Conservation (phyloP, 495 filamentous ascomycete species). For the Podospora pseudocomata region DNA sequence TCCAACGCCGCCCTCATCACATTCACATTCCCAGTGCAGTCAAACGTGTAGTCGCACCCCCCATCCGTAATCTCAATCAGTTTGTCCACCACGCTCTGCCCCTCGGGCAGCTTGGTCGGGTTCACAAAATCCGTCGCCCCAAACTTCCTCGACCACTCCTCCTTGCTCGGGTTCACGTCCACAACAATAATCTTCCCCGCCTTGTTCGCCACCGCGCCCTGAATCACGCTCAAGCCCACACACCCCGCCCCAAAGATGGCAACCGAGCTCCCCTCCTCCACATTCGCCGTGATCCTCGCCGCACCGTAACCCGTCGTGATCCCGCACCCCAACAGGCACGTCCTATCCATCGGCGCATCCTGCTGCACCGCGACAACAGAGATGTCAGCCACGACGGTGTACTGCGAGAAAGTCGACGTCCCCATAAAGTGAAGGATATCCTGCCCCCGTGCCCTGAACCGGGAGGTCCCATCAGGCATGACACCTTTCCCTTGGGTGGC, state of each 20-base stretch:
- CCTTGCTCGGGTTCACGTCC: slow-evolving; percentile 89
- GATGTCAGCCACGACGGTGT: slow-evolving; percentile 98
- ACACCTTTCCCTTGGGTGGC: slow-evolving; percentile 93
- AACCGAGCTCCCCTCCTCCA: slow-evolving; percentile 85
- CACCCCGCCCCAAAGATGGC: slow-evolving; percentile 95
- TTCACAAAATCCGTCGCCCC: slow-evolving; percentile 97
- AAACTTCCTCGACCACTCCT: slow-evolving; percentile 89
- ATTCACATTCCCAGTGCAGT: slow-evolving; percentile 94
- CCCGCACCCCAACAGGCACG: slow-evolving; percentile 92
- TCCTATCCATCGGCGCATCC: slow-evolving; percentile 91
- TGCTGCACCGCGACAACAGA: slow-evolving; percentile 90
- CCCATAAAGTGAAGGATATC: slow-evolving; percentile 98
- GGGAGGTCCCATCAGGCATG: slow-evolving; percentile 95
- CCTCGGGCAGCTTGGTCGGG: slow-evolving; percentile 68
- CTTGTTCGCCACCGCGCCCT: slow-evolving; percentile 85
- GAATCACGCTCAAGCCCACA: slow-evolving; percentile 90
- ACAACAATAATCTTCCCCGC: slow-evolving; percentile 92
- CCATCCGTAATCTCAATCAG: slow-evolving; percentile 99
- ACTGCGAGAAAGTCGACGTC: slow-evolving; percentile 96
- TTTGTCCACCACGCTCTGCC: slow-evolving; percentile 80
- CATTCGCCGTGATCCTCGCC: slow-evolving; percentile 83
- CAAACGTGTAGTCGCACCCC: slow-evolving; percentile 97
- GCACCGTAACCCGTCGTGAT: slow-evolving; percentile 99
- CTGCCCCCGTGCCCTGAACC: slow-evolving; percentile 91
- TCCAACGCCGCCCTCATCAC: slow-evolving; percentile 96